Base-by-base conservation (phyloP, 2,329 filamentous ascomycete species). In the Orbilia javanica region DNA sequence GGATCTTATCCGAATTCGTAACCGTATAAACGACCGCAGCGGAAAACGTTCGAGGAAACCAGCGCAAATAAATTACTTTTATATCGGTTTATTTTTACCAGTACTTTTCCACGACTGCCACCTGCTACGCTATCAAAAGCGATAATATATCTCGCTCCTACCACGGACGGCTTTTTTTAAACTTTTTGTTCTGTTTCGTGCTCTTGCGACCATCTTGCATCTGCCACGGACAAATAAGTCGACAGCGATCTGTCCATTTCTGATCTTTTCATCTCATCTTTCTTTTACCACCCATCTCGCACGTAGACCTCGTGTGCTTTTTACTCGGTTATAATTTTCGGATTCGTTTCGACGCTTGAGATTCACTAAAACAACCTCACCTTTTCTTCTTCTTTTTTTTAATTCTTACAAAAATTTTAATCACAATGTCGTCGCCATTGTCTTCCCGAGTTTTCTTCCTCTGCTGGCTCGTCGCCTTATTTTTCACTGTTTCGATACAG, bases 401-500 rank as follows among this genome's bases (percentile, higher is more conserved):
- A 34, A 34, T 5, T 5, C 4, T 13, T 39, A 66, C 46, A 52
- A 39, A 67, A 39, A n/a, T 31, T 31, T 10, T 20, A 27, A 34
- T 55, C 57, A 65, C 48, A 71, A 77, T 71, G 73, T 60, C 66
- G 50, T 42, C 73, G 57, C 55, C 73, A 27, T 64, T 77, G 66
- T 53, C 66, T 44, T 62, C 66, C 46, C 66, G 66, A 44, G 36
- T 77, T 50, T 71, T 66, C 57, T 18, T 77, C 52, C 48, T 71
- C 39, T 71, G 69, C 66, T 77, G 66, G 73, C 29, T 71, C 22
- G 50, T 77, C 48, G 73, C 73, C 62, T 50, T 77, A 31, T 77
- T 70, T 63, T 77, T 77, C 42, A 44, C 66, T 15, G 66, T 77
- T 50, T 69, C 73, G 60, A 71, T 62, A 71, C 73, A 77, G 53